A percentile compares a stretch with the other conserved stretches of the same genome.
phyloP scores from a whole-genome alignment of 2,329 filamentous ascomycete species.

The Phialocephala sp. region DNA sequence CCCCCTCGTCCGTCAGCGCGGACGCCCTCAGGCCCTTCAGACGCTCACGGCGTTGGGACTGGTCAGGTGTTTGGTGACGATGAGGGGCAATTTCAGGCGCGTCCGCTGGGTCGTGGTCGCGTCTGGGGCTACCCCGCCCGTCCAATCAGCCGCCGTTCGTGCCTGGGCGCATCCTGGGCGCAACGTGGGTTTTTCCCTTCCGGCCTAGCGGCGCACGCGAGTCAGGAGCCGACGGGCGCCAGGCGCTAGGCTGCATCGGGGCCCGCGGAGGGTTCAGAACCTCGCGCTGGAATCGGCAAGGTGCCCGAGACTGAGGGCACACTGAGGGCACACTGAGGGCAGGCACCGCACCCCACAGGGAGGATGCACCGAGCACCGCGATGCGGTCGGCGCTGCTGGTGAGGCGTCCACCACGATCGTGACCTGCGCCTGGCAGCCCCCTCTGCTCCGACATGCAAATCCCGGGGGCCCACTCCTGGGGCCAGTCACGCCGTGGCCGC shows the following conservation, averaged over 20 bases:
- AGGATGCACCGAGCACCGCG: no score
- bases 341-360: no score
- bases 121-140: neutral
- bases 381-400: no score
- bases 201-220: neutral
- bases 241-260: no score
- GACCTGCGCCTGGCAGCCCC: neutral
- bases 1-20: no score
- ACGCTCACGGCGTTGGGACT: neutral
- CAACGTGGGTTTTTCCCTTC: neutral
- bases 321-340: no score
- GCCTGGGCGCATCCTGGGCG: neutral
- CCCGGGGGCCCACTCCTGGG: neutral
- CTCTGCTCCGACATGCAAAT: neutral
- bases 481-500: neutral
- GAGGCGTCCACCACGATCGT: no score
- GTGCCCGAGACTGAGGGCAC: no score
- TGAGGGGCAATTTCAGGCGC: conserved; percentile 2
- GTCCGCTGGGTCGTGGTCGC: conserved; percentile 9
- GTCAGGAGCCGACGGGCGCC: neutral
- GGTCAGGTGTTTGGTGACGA: conserved; percentile 8
- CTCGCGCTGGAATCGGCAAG: no score
- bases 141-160: neutral
- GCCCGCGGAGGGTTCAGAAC: no score
- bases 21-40: no score